Base-by-base conservation (phyloP, 2,329 filamentous ascomycete species). In the Epichloe typhina region DNA sequence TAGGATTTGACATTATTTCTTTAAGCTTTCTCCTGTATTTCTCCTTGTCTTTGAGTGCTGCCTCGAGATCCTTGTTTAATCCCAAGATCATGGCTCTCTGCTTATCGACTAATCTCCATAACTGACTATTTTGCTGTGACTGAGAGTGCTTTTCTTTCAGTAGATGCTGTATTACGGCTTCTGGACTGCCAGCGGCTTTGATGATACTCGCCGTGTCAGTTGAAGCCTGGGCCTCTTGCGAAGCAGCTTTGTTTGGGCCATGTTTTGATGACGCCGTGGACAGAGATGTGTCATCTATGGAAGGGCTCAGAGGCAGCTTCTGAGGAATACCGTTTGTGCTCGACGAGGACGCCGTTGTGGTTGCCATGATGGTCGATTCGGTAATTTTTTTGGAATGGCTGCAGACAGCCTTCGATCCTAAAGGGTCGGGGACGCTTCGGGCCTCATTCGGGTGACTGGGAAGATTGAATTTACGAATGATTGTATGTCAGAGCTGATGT, bases 61-160 rank as follows among this genome's bases (percentile, higher is more conserved):
- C 81, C 66, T 97, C 91, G 12, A 98, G 72, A 64, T 98, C 93
- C 66, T 93, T 95, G 63, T 97, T 96, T 55, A 98, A 74, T 7
- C 90, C 91, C 19, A 95, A 69, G 50, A 98, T 89, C 82, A 98
- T 90, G 15, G 88, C 82, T 55, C 91, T 79, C 67, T 98, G 93
- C 71, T 98, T 97, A 66, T 97, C 91, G 47, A 98, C 89, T 45
- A 98, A 71, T 47, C 89, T 84, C 93, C 93, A 98, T 60, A 98
- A 71, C 65, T 98, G 91, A 17, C 83, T 75, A 64, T 97, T 97
- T 63, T 97, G 93, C 58, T 88, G 84, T 5, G 87, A 80, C 50
- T 89, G 86, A 46, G 88, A 86, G 55, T 91, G 82, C 66, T 96
- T 97, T 63, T 98, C 93, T 64, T 87, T 94, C 56, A 96, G 71